Conservation (phyloP, 140 eudicot species). For the Ambrosia hybrid region DNA sequence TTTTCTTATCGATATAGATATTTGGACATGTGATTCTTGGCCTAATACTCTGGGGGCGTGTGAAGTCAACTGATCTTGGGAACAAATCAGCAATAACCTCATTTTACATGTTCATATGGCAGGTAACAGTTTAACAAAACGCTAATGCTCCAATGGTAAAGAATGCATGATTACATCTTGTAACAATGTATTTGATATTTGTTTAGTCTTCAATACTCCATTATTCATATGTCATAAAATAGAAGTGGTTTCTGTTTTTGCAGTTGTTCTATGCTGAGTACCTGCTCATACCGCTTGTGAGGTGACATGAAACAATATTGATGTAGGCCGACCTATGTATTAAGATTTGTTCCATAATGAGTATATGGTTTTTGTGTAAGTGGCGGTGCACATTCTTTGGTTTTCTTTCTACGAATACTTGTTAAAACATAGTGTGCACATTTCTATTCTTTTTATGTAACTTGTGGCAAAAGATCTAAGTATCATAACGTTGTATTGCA, state of each 20-base stretch:
- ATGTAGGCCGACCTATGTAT: slow-evolving; percentile 12
- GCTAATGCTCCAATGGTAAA: background rate
- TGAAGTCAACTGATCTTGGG: slow-evolving; percentile 70
- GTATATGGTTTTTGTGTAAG: too few relatives aligned
- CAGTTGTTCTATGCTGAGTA: slow-evolving; percentile 97
- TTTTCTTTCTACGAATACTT: too few relatives aligned
- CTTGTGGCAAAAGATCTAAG: too few relatives aligned
- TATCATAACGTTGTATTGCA: too few relatives aligned
- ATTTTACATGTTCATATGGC: slow-evolving; percentile 99
- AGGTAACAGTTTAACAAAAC: slow-evolving; percentile 50
- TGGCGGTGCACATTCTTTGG: too few relatives aligned
- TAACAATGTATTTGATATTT: too few relatives aligned
- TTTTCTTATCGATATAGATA: slow-evolving; percentile 42
- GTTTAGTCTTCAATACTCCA: too few relatives aligned
- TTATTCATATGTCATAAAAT: too few relatives aligned
- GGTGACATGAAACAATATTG: slow-evolving; percentile 44
- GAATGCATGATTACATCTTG: too few relatives aligned
- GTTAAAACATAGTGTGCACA: too few relatives aligned
- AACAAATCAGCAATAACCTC: slow-evolving; percentile 87
- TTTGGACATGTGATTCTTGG: slow-evolving; percentile 69
- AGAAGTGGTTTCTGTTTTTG: slow-evolving; percentile 25
- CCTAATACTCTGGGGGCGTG: slow-evolving; percentile 70
- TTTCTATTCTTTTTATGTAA: too few relatives aligned
- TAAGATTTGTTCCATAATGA: too few relatives aligned
- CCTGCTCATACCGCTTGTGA: slow-evolving; percentile 82